Evolutionary conservation across 2,329 filamentous ascomycete genomes (phyloP), one percentile per base, ranked within the genome.

Genomic region (Epichloe baconii): DNA sequence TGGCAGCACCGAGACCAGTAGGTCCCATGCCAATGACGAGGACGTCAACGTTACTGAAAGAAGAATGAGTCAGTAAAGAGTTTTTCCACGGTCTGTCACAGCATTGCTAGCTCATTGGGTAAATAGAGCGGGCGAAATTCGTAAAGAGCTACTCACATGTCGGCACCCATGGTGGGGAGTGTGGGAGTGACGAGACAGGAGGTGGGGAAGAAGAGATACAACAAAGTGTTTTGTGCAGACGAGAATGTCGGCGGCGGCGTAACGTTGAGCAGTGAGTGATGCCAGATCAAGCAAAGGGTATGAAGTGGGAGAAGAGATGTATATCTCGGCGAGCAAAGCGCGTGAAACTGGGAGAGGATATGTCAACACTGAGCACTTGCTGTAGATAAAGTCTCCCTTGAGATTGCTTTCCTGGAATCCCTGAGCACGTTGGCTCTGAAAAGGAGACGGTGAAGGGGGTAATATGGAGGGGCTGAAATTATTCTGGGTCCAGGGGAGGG

Each of bases 11-110:
- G 62, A 97, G 82, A 73, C 93, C 93, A 66, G 93, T 97, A 63
- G 93, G 93, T 67, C 93, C 93, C 73, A 91, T 91, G 67, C 93
- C 93, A 75, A 97, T 96, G 71, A 98, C 83, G 67, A 98, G 88
- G 61, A 98, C 86, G 73, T 98, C 93, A 68, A 97, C 88, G 65
- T 88, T 84, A 70, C 89, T 94, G 14, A 19, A 40, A 5, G 5
- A 14, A n/a, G 15, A n/a, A 23, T 14, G 53, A 26, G 31, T 47
- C 21, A 42, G 47, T 44, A 21, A 15, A 37, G 50, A 35, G 53
- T 63, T 52, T 62, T 37, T 15, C 5, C 5, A n/a, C 19, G 7
- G 17, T 49, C 3, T 15, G 12, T 36, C 40, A 7, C 31, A 42
- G 35, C 19, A 48, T 17, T n/a, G 31, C 34, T 17, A 3, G 19